Base-by-base conservation (phyloP, 2,329 filamentous ascomycete species). In the Colletotrichum paranaense region DNA sequence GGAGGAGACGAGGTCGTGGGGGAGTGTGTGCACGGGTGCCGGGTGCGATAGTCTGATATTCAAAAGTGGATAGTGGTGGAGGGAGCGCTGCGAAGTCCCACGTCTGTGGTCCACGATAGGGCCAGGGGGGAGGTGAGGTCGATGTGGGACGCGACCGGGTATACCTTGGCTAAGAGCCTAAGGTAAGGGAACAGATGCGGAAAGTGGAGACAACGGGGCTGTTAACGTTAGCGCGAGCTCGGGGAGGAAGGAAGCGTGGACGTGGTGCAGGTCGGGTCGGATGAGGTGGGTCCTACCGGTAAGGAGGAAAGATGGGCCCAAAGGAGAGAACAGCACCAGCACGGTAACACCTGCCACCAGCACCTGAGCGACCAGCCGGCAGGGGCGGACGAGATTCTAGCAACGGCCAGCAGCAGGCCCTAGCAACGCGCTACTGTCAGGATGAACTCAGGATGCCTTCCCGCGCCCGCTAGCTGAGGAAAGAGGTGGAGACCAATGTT, bases 271-370 rank as follows among this genome's bases (percentile, higher is more conserved):
- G 65, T 59, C 30, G 52, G 46, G 69, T 32, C 70, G 32, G 32
- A 11, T 35, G 32, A 35, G 32, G 38, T 42, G 38, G 38, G 38
- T 42, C 38, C 38, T 42, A 26, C 26, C 4, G 26, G 26, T 26
- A 42, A 42, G 38, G 38, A 42, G 38, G 60, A 65, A 73, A 73
- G 67, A 73, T 58, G 66, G 71, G 56, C 32, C 71, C 28, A 35
- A 65, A 59, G 63, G 71, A 73, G 71, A 73, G 59, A 73, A 73
- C 67, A 70, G 67, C 35, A 57, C 59, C 42, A 58, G 28, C 58
- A 42, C 67, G 11, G 11, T 59, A 59, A 49, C 60, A 52, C 53
- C 28, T 65, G 30, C 19, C 19, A 56, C 59, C 30, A 42, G 46
- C 22, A 38, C 26, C 24, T 42, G 38, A 16, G 22, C 42, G n/a